Conservation (phyloP, 345 rosid species). For the Microcos paniculata region DNA sequence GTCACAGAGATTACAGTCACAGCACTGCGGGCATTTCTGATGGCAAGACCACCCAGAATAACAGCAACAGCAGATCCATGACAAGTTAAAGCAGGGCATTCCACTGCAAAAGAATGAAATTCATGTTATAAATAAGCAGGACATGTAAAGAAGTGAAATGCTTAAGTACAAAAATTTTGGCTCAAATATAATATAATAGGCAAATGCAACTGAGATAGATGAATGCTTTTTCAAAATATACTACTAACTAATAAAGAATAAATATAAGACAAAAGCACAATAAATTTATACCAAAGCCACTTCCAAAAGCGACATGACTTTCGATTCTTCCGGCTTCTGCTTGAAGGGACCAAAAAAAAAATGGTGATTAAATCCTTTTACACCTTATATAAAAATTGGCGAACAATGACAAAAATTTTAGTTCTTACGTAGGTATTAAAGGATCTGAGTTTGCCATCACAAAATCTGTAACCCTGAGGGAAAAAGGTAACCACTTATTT, state of each 20-base stretch:
- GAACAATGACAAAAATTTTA: neutral
- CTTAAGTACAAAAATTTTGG: neutral
- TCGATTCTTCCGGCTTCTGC: conserved; percentile 57
- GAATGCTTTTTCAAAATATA: neutral
- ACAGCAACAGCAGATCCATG: conserved; percentile 56
- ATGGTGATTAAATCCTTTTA: neutral
- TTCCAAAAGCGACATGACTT: conserved; percentile 70
- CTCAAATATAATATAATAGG: neutral
- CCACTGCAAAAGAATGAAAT: conserved; percentile 41
- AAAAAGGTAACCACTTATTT: neutral
- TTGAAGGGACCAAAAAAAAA: neutral
- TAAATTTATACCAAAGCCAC: conserved; percentile 68
- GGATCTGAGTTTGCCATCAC: conserved; percentile 72
- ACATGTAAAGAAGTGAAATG: neutral
- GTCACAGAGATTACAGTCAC: conserved; percentile 19
- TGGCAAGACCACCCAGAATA: conserved; percentile 50
- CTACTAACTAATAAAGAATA: neutral
- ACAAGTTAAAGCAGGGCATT: conserved; percentile 53
- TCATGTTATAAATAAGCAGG: neutral
- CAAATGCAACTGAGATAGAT: neutral
- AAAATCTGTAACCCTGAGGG: conserved; percentile 71
- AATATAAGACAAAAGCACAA: neutral
- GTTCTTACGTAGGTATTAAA: conserved; percentile 57
- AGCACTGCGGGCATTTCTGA: conserved; percentile 49
- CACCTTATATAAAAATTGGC: neutral